A percentile compares a stretch with the other conserved stretches of the same genome.
Conservation (phyloP, 139 green algal species). For the Micromonas commoda region DNA sequence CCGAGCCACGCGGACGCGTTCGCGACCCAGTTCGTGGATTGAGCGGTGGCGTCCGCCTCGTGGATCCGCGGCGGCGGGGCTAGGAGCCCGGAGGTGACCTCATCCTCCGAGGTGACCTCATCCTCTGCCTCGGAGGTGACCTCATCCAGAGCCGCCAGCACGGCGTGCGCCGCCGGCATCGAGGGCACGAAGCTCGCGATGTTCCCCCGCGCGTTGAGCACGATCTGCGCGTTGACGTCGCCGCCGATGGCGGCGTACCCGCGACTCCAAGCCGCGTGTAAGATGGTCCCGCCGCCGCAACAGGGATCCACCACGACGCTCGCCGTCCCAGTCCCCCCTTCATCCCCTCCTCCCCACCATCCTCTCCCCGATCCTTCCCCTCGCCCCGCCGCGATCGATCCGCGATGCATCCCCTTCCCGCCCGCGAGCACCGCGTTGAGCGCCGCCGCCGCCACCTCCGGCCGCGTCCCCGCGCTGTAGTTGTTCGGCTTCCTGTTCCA, state of each 20-base stretch:
- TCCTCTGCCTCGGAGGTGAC: not conserved
- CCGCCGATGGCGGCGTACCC: constrained; percentile 4
- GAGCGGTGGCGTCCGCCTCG: not conserved
- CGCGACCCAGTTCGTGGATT: not conserved
- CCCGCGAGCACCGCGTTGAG: constrained; percentile 10
- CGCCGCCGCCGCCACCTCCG: not conserved
- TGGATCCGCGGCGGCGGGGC: not conserved
- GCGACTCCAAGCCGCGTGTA: not conserved
- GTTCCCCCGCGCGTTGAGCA: not conserved
- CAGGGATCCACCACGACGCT: constrained; percentile 8
- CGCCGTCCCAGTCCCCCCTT: not conserved
- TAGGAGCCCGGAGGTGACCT: not conserved
- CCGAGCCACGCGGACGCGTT: not conserved
- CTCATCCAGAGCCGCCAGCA: not conserved
- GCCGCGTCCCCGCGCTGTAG: not conserved
- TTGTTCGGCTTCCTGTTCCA: constrained; percentile 10
- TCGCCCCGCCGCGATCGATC: too few species aligned
- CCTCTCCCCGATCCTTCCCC: too few species aligned
- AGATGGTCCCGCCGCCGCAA: constrained; percentile 12
- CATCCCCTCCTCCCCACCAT: not conserved
- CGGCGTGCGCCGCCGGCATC: not conserved
- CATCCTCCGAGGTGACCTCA: not conserved
- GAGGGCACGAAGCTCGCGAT: not conserved
- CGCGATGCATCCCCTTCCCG: too few species aligned
- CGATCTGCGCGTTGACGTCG: not conserved